Evolutionary conservation across 2,329 filamentous ascomycete species (phyloP).

Genomic region (Ophiostoma populinum): DNA sequence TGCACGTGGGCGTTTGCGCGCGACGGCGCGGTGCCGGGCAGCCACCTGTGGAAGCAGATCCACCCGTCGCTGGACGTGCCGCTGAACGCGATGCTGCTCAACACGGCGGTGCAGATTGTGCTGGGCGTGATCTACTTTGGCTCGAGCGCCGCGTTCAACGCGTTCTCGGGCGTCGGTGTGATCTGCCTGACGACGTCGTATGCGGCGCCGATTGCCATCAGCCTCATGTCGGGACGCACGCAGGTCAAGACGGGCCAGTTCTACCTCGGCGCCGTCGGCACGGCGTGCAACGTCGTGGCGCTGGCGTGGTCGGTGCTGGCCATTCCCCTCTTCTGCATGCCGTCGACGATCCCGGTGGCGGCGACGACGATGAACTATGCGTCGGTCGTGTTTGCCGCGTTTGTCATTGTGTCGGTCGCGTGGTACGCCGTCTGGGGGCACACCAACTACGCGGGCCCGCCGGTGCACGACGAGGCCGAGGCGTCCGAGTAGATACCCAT

Average conservation of each 20-base stretch:
- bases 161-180: not conserved
- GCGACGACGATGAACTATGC: slow-evolving; percentile 1
- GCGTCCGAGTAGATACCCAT: not conserved
- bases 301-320: slow-evolving; percentile 1
- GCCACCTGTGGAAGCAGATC: slow-evolving; percentile 1
- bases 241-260: slow-evolving; percentile 1
- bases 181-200: slow-evolving; percentile 3
- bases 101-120: not conserved
- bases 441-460: slow-evolving; percentile 1
- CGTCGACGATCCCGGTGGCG: not conserved
- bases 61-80: slow-evolving; percentile 1
- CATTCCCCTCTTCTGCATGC: slow-evolving; percentile 3
- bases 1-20: slow-evolving; percentile 1
- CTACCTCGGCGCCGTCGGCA: slow-evolving; percentile 1
- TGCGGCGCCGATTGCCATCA: not conserved
- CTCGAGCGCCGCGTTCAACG: slow-evolving; percentile 2
- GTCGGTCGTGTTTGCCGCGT: slow-evolving; percentile 1
- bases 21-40: not conserved
- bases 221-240: not conserved
- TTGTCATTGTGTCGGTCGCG: not conserved
- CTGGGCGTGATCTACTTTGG: slow-evolving; percentile 3
- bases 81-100: slow-evolving; percentile 1
- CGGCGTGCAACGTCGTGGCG: not conserved
- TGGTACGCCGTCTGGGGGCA: slow-evolving; percentile 2
- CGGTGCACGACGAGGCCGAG: not conserved